These are phyloP conservation scores for Colletotrichum falcatum DNA, from an alignment of 2,329 filamentous ascomycete species.

Conservation along the genomic window DNA sequence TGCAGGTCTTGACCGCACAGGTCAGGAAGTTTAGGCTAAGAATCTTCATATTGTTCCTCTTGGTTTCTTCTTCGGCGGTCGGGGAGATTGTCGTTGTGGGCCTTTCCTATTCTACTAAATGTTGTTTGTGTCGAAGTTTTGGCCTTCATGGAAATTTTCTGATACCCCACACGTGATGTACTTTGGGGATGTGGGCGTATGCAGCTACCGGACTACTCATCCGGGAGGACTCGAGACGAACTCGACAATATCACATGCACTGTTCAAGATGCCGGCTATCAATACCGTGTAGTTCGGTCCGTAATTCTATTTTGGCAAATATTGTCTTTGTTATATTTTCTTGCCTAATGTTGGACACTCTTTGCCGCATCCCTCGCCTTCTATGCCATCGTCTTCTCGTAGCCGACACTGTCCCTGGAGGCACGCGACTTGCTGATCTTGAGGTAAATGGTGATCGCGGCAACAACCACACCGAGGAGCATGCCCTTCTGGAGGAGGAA, in stretches of 20 bases:
- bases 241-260: not conserved
- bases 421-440: constrained; percentile 52
- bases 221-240: not conserved
- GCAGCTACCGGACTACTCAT: constrained; percentile 22
- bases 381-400: constrained; percentile 60
- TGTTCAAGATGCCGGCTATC: too few species aligned
- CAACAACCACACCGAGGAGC: constrained; percentile 62
- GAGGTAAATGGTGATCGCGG: constrained; percentile 59
- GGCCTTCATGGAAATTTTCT: constrained; percentile 34
- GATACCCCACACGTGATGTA: constrained; percentile 41
- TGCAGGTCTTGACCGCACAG: constrained; percentile 96
- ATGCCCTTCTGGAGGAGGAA: constrained; percentile 62
- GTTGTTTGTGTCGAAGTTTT: constrained; percentile 34
- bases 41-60: constrained; percentile 83
- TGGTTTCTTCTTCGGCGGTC: not conserved
- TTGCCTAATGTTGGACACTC: constrained; percentile 11
- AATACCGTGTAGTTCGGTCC: not conserved
- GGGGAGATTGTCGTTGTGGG: not conserved
- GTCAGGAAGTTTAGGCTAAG: constrained; percentile 96
- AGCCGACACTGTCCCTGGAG: constrained; percentile 49
- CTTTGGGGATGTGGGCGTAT: constrained; percentile 30
- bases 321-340: constrained; percentile 3
- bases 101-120: constrained; percentile 5
- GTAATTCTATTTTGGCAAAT: constrained; percentile 11
- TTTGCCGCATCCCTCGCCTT: not conserved